phyloP scores from a whole-genome alignment of 768 basidiomycete species.

The Amanita phalloides region DNA sequence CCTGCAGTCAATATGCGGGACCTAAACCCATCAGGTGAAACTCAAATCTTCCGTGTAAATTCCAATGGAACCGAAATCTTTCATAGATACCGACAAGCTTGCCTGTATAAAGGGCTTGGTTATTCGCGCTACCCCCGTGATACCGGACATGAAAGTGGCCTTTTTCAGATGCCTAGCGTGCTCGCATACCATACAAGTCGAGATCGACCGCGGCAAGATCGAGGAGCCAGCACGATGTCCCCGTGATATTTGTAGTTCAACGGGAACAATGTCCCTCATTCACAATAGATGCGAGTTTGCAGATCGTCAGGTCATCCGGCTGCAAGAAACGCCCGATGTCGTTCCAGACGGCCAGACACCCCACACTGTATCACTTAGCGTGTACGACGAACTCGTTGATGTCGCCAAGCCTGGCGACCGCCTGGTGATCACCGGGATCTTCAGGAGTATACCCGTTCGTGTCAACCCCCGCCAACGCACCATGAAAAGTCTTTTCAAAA shows the following conservation, averaged over 20 bases:
- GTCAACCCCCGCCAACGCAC: constrained; percentile 87
- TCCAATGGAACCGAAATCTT: not conserved
- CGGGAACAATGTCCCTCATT: constrained; percentile 88
- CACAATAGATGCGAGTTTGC: constrained; percentile 97
- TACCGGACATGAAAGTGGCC: constrained; percentile 98
- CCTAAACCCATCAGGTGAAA: constrained; percentile 81
- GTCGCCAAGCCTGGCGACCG: constrained; percentile 94
- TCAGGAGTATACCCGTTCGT: constrained; percentile 90
- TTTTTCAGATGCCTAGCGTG: constrained; percentile 97
- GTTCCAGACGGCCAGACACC: constrained; percentile 99
- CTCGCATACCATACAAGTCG: constrained; percentile 93
- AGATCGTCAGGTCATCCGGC: constrained; percentile 87
- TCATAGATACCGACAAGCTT: constrained; percentile 91
- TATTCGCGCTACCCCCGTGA: constrained; percentile 94
- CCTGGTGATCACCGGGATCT: constrained; percentile 85
- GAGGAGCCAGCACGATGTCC: constrained; percentile 88
- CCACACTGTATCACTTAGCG: constrained; percentile 91
- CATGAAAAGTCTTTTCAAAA: constrained; percentile 95
- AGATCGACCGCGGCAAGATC: constrained; percentile 97
- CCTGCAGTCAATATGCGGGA: constrained; percentile 87
- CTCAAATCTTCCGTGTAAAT: not conserved
- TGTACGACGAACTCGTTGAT: constrained; percentile 98
- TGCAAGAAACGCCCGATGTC: constrained; percentile 96
- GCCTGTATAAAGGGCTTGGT: constrained; percentile 94
- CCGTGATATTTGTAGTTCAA: constrained; percentile 80